Base-by-base conservation (phyloP, 169 alveolate genomes). In the Cryptosporidium tyzzeri region DNA sequence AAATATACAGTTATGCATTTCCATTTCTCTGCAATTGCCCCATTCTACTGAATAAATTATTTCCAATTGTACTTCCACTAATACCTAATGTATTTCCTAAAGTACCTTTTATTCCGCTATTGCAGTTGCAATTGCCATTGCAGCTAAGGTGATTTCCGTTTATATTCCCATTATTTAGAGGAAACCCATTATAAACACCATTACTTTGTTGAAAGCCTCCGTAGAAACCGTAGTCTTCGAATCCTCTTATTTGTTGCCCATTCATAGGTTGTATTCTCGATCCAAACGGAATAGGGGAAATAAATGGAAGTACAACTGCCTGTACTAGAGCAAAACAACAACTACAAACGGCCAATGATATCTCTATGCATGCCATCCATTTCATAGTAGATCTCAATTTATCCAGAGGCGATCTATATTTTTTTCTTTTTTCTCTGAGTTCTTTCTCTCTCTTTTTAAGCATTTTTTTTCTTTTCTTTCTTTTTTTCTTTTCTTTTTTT, bases 301-400 rank as follows among this genome's bases (percentile, higher is more conserved):
- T 26, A 55, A 51, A 73, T 16, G 86, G 70, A 33, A 73, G 70
- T 4, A 73, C 70, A 23, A 73, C 23, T n/a, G 80, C 59, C 14
- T 80, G 80, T 26, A 65, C 51, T 3, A 80, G 10, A 18, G 65
- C n/a, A 12, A 80, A 50, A 62, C 89, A 80, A 65, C 89, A 80
- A 6, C 80, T 37, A 62, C 89, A 80, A 59, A 59, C 75, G 5
- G 89, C 89, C 35, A 80, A 5, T 5, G 75, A 65, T 62, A 65
- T 80, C 31, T 80, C 80, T 18, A 65, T 67, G 68, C 89, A 80
- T 4, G 75, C 89, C 59, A 80, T 45, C 89, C 89, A 80, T 26
- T 80, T 80, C 10, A 80, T 33, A 21, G 89, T 80, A 6, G 89
- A 62, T 23, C 53, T 80, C 12, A 80, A 23, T 21, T 80, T 35